Percentiles rank a stretch among this genome's conserved stretches.
Conservation (phyloP, 2,329 filamentous ascomycete genomes). For the Fusarium sp. region DNA sequence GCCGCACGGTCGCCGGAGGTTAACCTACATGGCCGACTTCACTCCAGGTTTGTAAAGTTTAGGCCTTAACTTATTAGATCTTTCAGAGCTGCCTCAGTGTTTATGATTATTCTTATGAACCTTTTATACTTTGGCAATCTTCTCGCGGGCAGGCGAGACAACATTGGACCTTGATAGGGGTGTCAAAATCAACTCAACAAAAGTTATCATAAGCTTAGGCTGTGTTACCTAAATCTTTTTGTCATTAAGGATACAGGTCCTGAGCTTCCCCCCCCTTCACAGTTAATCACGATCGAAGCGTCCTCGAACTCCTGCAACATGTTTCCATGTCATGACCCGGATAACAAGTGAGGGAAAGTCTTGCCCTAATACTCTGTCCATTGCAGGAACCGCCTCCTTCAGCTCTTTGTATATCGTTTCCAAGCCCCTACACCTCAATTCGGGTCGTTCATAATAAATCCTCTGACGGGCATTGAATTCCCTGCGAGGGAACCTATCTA, state of each 20-base stretch:
- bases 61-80: not conserved
- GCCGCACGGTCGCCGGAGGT: not conserved
- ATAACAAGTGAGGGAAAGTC: no score
- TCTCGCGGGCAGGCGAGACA: no score
- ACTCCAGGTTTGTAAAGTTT: not conserved
- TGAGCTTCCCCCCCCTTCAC: no score
- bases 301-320: not conserved
- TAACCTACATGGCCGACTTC: conserved; percentile 6
- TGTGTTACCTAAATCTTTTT: no score
- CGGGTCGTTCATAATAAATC: not conserved
- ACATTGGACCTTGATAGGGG: no score
- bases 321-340: not conserved
- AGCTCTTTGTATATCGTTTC: accelerated
- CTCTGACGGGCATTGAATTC: not conserved
- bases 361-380: no score
- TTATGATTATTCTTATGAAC: not conserved
- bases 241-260: no score
- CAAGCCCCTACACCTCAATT: not conserved
- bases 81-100: no score
- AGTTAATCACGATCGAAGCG: not conserved
- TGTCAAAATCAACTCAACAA: no score
- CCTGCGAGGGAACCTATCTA: not conserved
- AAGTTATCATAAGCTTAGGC: no score
- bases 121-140: not conserved
- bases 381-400: no score